Base-by-base conservation (phyloP, 441 rosid species). In the Eruca vesicaria region DNA sequence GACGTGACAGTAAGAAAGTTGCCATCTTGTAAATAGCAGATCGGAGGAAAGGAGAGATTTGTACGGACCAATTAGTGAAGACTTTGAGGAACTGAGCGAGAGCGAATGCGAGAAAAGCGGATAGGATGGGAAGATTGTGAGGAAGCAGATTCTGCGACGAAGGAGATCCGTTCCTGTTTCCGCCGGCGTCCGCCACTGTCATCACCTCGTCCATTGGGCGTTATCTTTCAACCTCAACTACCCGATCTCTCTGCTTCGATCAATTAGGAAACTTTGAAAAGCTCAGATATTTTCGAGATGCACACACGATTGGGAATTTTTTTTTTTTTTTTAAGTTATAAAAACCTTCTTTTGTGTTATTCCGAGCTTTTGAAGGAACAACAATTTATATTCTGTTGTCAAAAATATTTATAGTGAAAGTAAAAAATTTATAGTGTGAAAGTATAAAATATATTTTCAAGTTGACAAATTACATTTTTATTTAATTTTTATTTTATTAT, bases 71-170 rank as follows among this genome's bases (percentile, higher is more conserved):
- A 82, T 90, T 83, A 69, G 98, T 92, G 88, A 95, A 95, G 79
- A 93, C 78, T 88, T 95, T 95, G 80, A 95, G 97, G 86, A 93
- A 89, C 78, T 93, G 99, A 53, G 99, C 99, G 32, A 95, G 79
- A 48, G 98, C 94, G 81, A 87, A 90, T 59, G 99, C 90, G 14
- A 92, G 96, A 72, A 95, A 86, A 15, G 99, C 94, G 8, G 98
- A 85, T 80, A 93, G 10, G 76, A 95, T 89, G 33, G 99, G 96
- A 56, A 93, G 98, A 59, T 92, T 93, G 81, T 58, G 79, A 2
- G 93, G 90, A 11, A 88, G 70, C 66, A 76, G 70, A 33, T 85
- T 70, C 26, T 29, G 71, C 38, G 86, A 69, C 9, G 84, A 33
- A 21, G 93, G 72, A 15, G 88, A 74, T 26, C 88, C 74, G 20